These are phyloP conservation scores for Taphrina betulina DNA, from an alignment of 1,139 yeast genomes.

Conservation along the genomic window DNA sequence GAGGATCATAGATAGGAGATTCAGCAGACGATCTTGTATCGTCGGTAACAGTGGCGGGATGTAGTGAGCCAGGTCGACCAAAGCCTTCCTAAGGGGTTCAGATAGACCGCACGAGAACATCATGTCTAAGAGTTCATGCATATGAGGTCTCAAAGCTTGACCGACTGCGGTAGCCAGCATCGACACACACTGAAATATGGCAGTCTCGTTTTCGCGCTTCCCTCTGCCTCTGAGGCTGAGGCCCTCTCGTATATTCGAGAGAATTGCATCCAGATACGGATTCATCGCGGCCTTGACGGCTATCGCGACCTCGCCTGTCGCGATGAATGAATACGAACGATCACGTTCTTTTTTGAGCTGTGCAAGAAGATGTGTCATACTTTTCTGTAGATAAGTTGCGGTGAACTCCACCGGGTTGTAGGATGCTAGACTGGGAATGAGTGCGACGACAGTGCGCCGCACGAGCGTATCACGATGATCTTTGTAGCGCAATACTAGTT, in stretches of 20 bases:
- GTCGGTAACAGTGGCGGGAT: conserved; percentile 78
- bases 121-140: conserved; percentile 78
- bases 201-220: conserved; percentile 76
- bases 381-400: conserved; percentile 74
- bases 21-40: conserved; percentile 69
- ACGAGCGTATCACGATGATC: conserved; percentile 74
- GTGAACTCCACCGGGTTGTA: conserved; percentile 77
- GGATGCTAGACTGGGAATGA: conserved; percentile 77
- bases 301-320: conserved; percentile 80
- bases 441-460: conserved; percentile 76
- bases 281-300: conserved; percentile 87
- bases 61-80: conserved; percentile 63
- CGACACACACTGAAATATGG: conserved; percentile 85
- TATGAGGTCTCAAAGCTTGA: conserved; percentile 87
- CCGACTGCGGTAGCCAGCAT: conserved; percentile 87
- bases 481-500: conserved; percentile 68
- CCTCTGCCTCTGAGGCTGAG: conserved; percentile 65
- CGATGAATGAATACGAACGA: conserved; percentile 70
- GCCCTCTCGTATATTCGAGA: conserved; percentile 81
- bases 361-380: conserved; percentile 71
- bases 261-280: conserved; percentile 80
- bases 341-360: conserved; percentile 78
- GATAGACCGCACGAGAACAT: conserved; percentile 81
- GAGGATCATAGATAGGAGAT: conserved; percentile 70
- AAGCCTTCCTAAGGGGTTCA: conserved; percentile 71